Conservation (phyloP, 1,284 basidiomycete genomes). For the Fistulina hepatica region DNA sequence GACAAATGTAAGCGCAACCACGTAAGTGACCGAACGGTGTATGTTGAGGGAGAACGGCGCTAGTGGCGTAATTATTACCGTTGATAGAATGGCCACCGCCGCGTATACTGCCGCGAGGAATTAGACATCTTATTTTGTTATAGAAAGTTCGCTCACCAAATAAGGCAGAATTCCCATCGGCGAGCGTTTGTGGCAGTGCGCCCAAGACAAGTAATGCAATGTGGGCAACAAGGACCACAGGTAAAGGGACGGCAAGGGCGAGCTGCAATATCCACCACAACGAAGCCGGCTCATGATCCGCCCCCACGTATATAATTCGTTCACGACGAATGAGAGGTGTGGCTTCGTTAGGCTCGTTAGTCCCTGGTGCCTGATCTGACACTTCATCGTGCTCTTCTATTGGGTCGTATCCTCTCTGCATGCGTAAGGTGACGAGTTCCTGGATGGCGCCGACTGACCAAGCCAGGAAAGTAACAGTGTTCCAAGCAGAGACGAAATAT, state of each 20-base stretch:
- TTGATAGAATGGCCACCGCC: constrained; percentile 31
- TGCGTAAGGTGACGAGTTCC: constrained; percentile 11
- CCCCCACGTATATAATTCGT: too few species aligned
- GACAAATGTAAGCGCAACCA: constrained; percentile 34
- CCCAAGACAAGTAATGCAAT: constrained; percentile 38
- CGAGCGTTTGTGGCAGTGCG: constrained; percentile 46
- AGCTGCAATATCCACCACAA: constrained; percentile 59
- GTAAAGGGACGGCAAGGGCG: constrained; percentile 43
- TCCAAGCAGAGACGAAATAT: constrained; percentile 50
- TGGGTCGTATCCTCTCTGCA: constrained; percentile 15
- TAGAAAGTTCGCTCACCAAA: constrained; percentile 30
- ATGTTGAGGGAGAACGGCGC: constrained; percentile 51
- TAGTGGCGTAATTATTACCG: constrained; percentile 46
- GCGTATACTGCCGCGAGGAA: constrained; percentile 40
- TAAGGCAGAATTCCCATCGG: constrained; percentile 47
- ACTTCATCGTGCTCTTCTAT: constrained; percentile 20
- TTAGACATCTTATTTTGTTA: constrained; percentile 1
- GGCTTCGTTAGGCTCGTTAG: constrained; percentile 34
- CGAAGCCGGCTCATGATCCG: constrained; percentile 27
- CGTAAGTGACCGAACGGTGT: constrained; percentile 33
- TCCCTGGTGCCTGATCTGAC: constrained; percentile 19
- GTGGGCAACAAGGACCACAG: constrained; percentile 48
- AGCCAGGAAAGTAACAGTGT: constrained; percentile 38
- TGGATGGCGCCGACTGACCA: constrained; percentile 36
- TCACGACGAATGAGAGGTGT: constrained; percentile 25